Evolutionary conservation across 805 yeast genomes (phyloP), one percentile per base, ranked within the genome.

Genomic region (Saturnispora sanitii): DNA sequence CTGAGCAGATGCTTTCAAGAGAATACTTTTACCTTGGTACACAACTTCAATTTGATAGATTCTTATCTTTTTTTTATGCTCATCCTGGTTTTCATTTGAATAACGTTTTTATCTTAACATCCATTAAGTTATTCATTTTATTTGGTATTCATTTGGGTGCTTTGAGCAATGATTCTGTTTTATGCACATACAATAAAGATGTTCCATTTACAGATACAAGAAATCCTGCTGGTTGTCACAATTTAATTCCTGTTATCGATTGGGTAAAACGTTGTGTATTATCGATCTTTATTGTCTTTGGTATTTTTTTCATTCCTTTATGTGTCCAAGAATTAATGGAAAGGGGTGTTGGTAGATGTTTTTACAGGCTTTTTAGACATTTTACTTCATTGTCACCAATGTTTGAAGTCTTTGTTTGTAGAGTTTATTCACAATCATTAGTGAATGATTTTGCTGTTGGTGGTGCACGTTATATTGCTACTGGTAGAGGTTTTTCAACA

Each of bases 51-150:
- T 68, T 88, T 33, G 96, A 90, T 57, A 64, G 96, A 37, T 87
- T 90, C 63, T 62, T 90, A 39, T 85, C 96, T 0, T 90, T 90
- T 61, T 90, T 84, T 60, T 90, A 88, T 62, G 97, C 97, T 0
- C 97, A 90, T 59, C 90, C 96, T 9, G 97, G 97, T 6, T 90
- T 90, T 65, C 97, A 90, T 61, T 66, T 90, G 51, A 90, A 90
- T 58, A 90, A 90, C 57, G 66, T 88, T 50, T 84, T 88, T 53
- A 90, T 90, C 46, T 79, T 86, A 51, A 58, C 85, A 26, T 86
- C 96, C 0, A 77, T 87, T 13, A 92, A 85, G 53, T 57, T 86
- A 53, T 88, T 90, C 60, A 81, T 87, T 80, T 54, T 88, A 42
- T 77, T 84, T 5, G 62, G 86, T 53, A 68, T 86, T 22, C 85